Evolutionary conservation across 768 basidiomycete genomes (phyloP).

Genomic region (Epithele typhae): DNA sequence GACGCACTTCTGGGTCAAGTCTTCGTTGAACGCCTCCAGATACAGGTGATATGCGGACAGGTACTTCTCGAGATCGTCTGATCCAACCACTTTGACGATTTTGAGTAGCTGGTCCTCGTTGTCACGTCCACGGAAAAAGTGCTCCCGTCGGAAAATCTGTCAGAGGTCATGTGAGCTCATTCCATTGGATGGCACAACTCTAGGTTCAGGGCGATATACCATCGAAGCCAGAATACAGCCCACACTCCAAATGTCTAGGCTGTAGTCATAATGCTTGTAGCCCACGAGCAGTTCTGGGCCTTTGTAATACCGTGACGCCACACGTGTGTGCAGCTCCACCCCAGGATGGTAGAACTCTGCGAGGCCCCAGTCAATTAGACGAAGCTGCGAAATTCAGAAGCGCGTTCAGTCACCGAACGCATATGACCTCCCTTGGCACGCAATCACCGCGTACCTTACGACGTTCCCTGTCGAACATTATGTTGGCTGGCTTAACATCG

Average conservation of each 20-base stretch:
- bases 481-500: slow-evolving; percentile 97
- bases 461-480: slow-evolving; percentile 97
- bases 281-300: slow-evolving; percentile 94
- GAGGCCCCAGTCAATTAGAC: slow-evolving; percentile 97
- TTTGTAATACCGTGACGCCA: slow-evolving; percentile 96
- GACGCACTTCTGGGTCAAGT: slow-evolving; percentile 75
- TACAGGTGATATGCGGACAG: slow-evolving; percentile 92
- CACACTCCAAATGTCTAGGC: slow-evolving; percentile 96
- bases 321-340: slow-evolving; percentile 95
- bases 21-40: slow-evolving; percentile 89
- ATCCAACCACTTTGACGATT: slow-evolving; percentile 94
- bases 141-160: slow-evolving; percentile 97
- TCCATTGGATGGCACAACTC: no score
- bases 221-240: slow-evolving; percentile 99
- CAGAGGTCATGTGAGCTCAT: not conserved
- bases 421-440: no score
- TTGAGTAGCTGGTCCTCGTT: slow-evolving; percentile 98
- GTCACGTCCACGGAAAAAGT: slow-evolving; percentile 99
- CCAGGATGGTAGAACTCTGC: slow-evolving; percentile 98
- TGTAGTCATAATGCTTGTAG: slow-evolving; percentile 97
- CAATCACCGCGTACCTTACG: slow-evolving; percentile 66
- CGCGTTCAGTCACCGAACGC: no score
- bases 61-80: slow-evolving; percentile 89
- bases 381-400: no score
- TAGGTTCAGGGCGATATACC: slow-evolving; percentile 44